Conservation (phyloP, 106 monocot species). For the Platanthera zijinensis region DNA sequence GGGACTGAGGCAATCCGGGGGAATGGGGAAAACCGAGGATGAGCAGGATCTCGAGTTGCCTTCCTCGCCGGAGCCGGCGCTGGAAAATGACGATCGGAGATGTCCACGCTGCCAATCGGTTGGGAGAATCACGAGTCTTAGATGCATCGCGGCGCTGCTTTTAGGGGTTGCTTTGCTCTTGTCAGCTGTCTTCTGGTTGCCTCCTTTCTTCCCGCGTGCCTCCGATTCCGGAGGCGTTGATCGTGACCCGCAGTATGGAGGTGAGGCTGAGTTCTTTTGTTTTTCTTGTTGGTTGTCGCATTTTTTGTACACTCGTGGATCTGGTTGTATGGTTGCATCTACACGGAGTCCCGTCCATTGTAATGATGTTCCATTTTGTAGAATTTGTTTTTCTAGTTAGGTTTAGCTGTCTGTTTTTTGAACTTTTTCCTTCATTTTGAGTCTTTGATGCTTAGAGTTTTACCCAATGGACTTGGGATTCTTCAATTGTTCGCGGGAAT, state of each 20-base stretch:
- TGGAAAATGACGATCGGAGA: constrained; percentile 11
- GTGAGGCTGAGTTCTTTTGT: constrained; percentile 13
- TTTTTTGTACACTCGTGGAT: neutral
- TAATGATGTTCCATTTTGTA: neutral
- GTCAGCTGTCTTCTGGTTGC: constrained; percentile 67
- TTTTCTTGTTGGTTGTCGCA: neutral
- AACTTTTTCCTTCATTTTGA: no score
- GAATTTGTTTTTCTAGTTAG: neutral
- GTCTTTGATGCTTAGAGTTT: no score
- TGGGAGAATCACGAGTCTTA: constrained; percentile 19
- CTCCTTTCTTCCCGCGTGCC: constrained; percentile 33
- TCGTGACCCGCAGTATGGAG: constrained; percentile 24
- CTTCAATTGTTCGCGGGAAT: no score
- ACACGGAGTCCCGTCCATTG: neutral
- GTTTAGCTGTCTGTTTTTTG: no score
- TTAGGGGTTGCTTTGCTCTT: constrained; percentile 51
- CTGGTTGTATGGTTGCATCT: neutral
- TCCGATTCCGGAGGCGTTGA: constrained; percentile 8
- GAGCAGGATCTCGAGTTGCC: constrained; percentile 9
- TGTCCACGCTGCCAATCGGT: constrained; percentile 33
- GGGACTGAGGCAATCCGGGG: constrained; percentile 7
- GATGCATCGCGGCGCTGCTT: constrained; percentile 35
- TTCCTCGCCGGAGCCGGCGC: constrained; percentile 1
- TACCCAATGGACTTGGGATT: no score
- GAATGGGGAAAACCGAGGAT: constrained; percentile 58